phyloP scores from a whole-genome alignment of 768 basidiomycete genomes.

The Hericium erinaceus region DNA sequence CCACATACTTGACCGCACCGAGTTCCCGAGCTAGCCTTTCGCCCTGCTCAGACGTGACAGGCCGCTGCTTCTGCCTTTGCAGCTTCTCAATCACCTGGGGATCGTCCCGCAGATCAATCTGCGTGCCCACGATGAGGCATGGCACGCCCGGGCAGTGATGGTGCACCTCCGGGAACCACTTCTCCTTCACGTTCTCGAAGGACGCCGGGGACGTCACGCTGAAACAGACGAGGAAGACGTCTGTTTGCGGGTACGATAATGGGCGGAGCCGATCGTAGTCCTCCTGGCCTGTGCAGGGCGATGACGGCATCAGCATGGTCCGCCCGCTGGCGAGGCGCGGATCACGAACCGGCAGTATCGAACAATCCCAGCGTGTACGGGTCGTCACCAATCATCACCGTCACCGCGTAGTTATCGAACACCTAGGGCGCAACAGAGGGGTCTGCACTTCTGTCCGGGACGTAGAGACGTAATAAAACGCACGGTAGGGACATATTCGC shows the following conservation, averaged over 20 bases:
- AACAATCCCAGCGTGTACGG: conserved; percentile 97
- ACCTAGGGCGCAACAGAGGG: conserved; percentile 40
- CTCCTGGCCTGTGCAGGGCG: conserved; percentile 70
- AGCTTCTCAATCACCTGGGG: conserved; percentile 90
- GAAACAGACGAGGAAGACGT: conserved; percentile 99
- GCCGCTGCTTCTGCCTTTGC: conserved; percentile 91
- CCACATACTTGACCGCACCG: conserved; percentile 98
- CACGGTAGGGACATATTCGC: conserved; percentile 98
- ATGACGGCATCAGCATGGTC: conserved; percentile 6
- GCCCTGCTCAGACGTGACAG: conserved; percentile 80
- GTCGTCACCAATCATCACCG: conserved; percentile 99
- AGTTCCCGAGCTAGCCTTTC: conserved; percentile 94
- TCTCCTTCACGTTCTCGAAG: conserved; percentile 99
- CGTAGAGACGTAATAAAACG: conserved; percentile 26
- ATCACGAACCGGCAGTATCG: conserved; percentile 87
- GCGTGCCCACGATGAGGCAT: conserved; percentile 98
- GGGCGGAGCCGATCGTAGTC: conserved; percentile 99
- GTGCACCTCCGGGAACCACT: conserved; percentile 99
- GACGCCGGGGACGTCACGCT: conserved; percentile 97
- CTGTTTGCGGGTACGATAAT: conserved; percentile 98
- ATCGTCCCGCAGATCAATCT: conserved; percentile 95
- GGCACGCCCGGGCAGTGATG: conserved; percentile 99
- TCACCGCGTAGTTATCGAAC: conserved; percentile 97
- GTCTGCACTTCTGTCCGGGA: conserved; percentile 15
- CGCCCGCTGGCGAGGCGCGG: neutral